Evolutionary conservation across 768 basidiomycete species (phyloP), one percentile per base, ranked within the genome.

Genomic region (Boletus vinaceobasis): DNA sequence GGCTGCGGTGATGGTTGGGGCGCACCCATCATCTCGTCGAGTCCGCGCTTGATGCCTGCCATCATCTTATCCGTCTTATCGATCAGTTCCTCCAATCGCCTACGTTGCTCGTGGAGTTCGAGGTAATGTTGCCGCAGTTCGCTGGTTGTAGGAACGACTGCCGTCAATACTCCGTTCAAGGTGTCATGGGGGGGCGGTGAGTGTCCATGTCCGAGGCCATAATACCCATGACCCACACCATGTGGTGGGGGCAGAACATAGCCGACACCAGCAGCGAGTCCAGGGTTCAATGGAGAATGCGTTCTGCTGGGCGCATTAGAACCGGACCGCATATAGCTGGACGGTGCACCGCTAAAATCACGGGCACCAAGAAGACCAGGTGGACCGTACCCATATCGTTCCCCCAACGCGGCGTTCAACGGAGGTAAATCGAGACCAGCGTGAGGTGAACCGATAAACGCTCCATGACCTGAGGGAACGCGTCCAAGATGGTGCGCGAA

Each of bases 91-190:
- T 90, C 81, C 73, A 87, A 74, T 66, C 78, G 74, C 63, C 73
- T 74, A 70, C 83, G 82, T 65, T 88, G 79, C 62, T 85, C 82
- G 5, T 74, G 71, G 50, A 93, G 75, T 62, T 85, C 79, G 19
- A 71, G 61, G 62, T 88, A 90, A 67, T 92, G 90, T 52, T 82
- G 74, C 69, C 87, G 87, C 58, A 93, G 72, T 59, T 93, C 91
- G 7, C 63, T 64, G 48, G 79, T 62, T 15, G 81, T 83, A 45
- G 80, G 80, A 15, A 81, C 48, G 26, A 51, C 40, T 7, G 66
- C 37, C 13, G 63, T 14, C 56, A 64, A 50, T 21, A 59, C 63
- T 32, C 65, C 70, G 37, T 71, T 71, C 60, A 72, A 32, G 36
- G 60, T 43, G 32, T 70, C 72, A 43, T 72, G 66, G n/a, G 63